phyloP scores from a whole-genome alignment of 2,329 filamentous ascomycete genomes.

The Claviceps pazoutovae region DNA sequence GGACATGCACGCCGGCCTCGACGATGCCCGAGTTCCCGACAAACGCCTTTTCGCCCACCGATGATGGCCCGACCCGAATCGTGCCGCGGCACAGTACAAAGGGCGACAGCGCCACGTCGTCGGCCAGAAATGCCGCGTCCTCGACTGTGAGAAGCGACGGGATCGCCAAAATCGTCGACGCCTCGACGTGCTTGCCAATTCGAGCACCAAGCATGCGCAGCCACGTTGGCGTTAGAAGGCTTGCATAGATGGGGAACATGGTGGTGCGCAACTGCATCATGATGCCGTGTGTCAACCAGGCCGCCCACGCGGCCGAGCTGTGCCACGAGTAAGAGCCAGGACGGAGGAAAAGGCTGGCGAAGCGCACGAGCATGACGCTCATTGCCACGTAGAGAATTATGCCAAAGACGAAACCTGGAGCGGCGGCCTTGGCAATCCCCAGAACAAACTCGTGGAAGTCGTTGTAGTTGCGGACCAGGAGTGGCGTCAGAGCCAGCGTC shows the following conservation, averaged over 20 bases:
- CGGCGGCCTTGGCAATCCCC: slow-evolving; percentile 3
- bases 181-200: slow-evolving; percentile 9
- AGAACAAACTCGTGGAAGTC: slow-evolving; percentile 5
- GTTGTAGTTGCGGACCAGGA: slow-evolving; percentile 7
- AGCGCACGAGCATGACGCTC: slow-evolving; percentile 3
- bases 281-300: slow-evolving; percentile 9
- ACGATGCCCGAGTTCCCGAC: slow-evolving; percentile 12
- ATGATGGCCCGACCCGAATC: slow-evolving; percentile 6
- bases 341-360: slow-evolving; percentile 6
- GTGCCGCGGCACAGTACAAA: slow-evolving; percentile 7
- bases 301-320: slow-evolving; percentile 9
- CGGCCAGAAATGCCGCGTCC: slow-evolving; percentile 11
- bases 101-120: slow-evolving; percentile 10
- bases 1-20: slow-evolving; percentile 6
- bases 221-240: slow-evolving; percentile 10
- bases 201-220: slow-evolving; percentile 9
- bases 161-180: slow-evolving; percentile 9
- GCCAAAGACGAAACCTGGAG: slow-evolving; percentile 5
- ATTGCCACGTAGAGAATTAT: slow-evolving; percentile 2
- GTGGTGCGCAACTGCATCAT: slow-evolving; percentile 6
- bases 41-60: slow-evolving; percentile 8
- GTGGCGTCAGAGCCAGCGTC: slow-evolving; percentile 5
- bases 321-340: slow-evolving; percentile 11
- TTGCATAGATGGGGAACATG: slow-evolving; percentile 11
- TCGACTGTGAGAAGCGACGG: slow-evolving; percentile 10